phyloP scores from a whole-genome alignment of 2,329 filamentous ascomycete species.

The Alternaria triticimaculans region DNA sequence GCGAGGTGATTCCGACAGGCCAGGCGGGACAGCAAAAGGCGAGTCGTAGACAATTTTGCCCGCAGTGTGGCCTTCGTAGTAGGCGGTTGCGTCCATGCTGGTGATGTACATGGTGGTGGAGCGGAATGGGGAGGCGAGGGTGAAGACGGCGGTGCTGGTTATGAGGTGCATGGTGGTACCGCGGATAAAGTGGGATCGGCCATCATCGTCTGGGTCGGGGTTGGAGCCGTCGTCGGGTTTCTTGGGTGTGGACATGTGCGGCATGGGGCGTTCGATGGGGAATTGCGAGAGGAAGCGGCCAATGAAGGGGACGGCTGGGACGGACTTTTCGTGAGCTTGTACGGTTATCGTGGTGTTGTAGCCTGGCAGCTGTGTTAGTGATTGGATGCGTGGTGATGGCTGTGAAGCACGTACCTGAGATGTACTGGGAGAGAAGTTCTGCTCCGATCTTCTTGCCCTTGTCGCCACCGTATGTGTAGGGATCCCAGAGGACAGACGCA shows the following conservation, averaged over 20 bases:
- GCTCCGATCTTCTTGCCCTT: constrained; percentile 68
- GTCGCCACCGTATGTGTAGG: constrained; percentile 66
- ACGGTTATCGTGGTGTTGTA: constrained; percentile 82
- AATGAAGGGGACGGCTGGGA: constrained; percentile 75
- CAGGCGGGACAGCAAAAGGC: constrained; percentile 79
- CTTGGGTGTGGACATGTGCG: constrained; percentile 66
- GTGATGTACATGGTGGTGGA: constrained; percentile 79
- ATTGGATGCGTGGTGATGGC: not conserved
- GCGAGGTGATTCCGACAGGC: constrained; percentile 72
- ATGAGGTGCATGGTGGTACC: constrained; percentile 85
- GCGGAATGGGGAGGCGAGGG: constrained; percentile 77
- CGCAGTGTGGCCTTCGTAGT: constrained; percentile 80
- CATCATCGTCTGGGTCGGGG: constrained; percentile 47
- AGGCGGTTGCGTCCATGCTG: constrained; percentile 81
- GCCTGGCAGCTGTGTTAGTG: constrained; percentile 51
- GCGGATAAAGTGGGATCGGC: constrained; percentile 74
- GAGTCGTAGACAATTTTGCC: constrained; percentile 78
- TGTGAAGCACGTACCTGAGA: constrained; percentile 66
- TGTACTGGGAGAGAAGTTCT: constrained; percentile 80
- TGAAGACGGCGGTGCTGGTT: constrained; percentile 85
- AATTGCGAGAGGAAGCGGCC: constrained; percentile 76
- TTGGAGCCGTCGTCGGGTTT: constrained; percentile 45
- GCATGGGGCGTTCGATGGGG: constrained; percentile 73
- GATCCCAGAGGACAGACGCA: constrained; percentile 77
- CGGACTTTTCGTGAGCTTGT: constrained; percentile 71